These are phyloP conservation scores for Mortierella sp. DNA, from an alignment of 371 early-diverging fungal genomes.

Conservation along the genomic window DNA sequence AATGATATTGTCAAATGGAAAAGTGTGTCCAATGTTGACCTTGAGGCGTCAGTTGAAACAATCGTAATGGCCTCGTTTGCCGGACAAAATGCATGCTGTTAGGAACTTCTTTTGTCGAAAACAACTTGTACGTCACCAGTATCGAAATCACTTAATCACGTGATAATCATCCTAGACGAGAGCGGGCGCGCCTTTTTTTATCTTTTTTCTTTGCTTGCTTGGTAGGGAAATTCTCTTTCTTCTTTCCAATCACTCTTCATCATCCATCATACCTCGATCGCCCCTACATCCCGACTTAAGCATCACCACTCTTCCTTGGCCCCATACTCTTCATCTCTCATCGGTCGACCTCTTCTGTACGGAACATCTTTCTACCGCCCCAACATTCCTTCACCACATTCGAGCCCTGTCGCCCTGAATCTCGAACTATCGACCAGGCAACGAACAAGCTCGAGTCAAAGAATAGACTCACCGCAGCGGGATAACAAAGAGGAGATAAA, in stretches of 20 bases:
- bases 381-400: background rate
- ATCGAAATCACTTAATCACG: background rate
- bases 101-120: too few relatives aligned
- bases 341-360: background rate
- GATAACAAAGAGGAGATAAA: background rate
- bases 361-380: constrained; percentile 6
- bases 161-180: background rate
- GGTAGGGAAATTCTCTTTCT: background rate
- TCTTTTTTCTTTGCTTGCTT: background rate
- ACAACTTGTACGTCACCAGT: constrained; percentile 3
- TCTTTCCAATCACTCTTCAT: background rate
- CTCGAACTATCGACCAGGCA: background rate
- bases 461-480: background rate
- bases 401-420: background rate
- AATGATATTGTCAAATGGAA: background rate
- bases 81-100: background rate
- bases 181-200: background rate
- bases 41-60: background rate
- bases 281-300: background rate
- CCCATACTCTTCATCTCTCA: background rate
- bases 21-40: background rate
- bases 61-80: background rate
- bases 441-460: background rate
- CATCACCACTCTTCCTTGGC: background rate
- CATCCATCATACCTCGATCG: background rate